These are phyloP conservation scores for Xylaria sp. DNA, from an alignment of 2,329 filamentous ascomycete genomes.

Conservation along the genomic window DNA sequence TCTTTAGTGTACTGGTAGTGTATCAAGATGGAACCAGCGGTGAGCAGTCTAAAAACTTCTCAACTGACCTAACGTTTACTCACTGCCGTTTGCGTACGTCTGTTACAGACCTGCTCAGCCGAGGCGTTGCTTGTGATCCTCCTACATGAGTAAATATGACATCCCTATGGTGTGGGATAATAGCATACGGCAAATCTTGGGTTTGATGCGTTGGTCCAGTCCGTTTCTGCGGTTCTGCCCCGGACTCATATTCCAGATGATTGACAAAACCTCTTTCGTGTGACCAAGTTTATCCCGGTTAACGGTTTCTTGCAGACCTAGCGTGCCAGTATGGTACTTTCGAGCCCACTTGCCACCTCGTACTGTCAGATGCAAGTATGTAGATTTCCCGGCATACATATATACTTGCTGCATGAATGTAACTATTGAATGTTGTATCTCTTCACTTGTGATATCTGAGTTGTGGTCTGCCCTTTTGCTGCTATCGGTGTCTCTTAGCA, in stretches of 20 bases:
- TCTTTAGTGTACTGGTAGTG: background rate
- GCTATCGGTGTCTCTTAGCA: constrained; percentile 14
- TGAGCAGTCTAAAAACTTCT: constrained; percentile 30
- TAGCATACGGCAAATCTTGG: constrained; percentile 13
- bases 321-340: constrained; percentile 37
- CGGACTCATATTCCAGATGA: background rate
- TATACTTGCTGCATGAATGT: constrained; percentile 25
- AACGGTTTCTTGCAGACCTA: constrained; percentile 40
- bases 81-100: constrained; percentile 17
- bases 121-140: constrained; percentile 6
- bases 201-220: constrained; percentile 20
- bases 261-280: constrained; percentile 21
- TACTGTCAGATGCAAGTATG: constrained; percentile 35
- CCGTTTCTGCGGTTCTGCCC: constrained; percentile 23
- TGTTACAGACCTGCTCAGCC: constrained; percentile 31
- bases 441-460: constrained; percentile 12
- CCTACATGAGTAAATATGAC: constrained; percentile 1
- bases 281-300: constrained; percentile 30
- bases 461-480: background rate
- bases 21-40: constrained; percentile 35
- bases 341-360: constrained; percentile 30
- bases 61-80: constrained; percentile 23
- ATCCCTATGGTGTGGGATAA: background rate
- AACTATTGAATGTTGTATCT: constrained; percentile 6
- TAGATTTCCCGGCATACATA: constrained; percentile 30